Evolutionary conservation across 2,329 filamentous ascomycete species (phyloP).

Genomic region (Zymoseptoria pseudotritici): DNA sequence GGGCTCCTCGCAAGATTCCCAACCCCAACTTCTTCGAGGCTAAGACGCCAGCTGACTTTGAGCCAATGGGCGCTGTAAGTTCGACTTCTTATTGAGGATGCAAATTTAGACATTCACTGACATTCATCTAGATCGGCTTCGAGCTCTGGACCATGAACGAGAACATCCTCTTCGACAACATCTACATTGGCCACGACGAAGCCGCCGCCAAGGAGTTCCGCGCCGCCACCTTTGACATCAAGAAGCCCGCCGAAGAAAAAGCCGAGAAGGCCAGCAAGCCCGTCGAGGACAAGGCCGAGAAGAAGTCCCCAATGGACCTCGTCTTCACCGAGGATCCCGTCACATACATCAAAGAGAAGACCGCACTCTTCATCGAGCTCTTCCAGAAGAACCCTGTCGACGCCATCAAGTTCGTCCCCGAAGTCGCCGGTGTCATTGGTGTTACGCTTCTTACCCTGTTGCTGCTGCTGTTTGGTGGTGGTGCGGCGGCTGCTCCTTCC

Average conservation of each 20-base stretch:
- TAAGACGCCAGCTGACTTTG: conserved; percentile 92
- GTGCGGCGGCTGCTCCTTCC: conserved; percentile 54
- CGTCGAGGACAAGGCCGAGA: conserved; percentile 43
- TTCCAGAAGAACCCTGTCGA: conserved; percentile 74
- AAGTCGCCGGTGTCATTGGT: conserved; percentile 74
- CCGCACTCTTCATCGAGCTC: conserved; percentile 82
- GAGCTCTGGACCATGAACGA: conserved; percentile 99
- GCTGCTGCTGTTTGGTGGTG: conserved; percentile 60
- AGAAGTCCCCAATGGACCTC: conserved; percentile 66
- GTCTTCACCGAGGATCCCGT: conserved; percentile 89
- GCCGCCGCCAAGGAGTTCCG: conserved; percentile 87
- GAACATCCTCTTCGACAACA: conserved; percentile 98
- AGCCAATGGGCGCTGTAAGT: conserved; percentile 94
- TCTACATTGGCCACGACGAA: conserved; percentile 97
- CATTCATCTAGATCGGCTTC: conserved; percentile 68
- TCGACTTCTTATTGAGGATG: neutral
- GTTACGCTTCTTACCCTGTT: conserved; percentile 63
- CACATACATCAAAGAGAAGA: conserved; percentile 81
- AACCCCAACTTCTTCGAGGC: conserved; percentile 97
- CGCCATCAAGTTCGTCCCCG: conserved; percentile 83
- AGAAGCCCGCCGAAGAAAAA: conserved; percentile 74
- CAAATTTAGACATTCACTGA: conserved; percentile 8
- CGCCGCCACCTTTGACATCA: conserved; percentile 81
- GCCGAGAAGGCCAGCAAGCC: conserved; percentile 78
- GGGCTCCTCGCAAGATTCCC: conserved; percentile 90